phyloP scores from a whole-genome alignment of 2,329 filamentous ascomycete genomes.

The Fusarium nygamai region DNA sequence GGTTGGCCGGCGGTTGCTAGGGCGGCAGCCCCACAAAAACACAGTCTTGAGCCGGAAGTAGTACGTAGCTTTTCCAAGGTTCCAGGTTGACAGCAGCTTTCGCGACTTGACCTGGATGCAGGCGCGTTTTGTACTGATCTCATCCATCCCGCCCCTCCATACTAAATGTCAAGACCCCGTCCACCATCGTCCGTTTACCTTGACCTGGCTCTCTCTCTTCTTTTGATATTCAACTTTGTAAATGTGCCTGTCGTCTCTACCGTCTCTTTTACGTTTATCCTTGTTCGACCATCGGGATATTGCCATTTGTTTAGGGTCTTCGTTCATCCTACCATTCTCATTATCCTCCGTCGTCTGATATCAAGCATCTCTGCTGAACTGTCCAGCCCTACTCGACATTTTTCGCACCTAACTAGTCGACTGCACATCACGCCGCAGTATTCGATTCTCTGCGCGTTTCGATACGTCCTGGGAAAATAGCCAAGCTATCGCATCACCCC shows the following conservation, averaged over 20 bases:
- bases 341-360: not conserved
- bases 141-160: slow-evolving; percentile 39
- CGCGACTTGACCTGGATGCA: slow-evolving; percentile 29
- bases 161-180: slow-evolving; percentile 33
- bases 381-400: slow-evolving; percentile 6
- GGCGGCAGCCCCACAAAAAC: slow-evolving; percentile 18
- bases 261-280: slow-evolving; percentile 25
- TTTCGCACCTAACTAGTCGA: slow-evolving; percentile 1
- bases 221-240: slow-evolving; percentile 3
- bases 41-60: slow-evolving; percentile 8
- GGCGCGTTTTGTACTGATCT: slow-evolving; percentile 39
- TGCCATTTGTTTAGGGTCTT: slow-evolving; percentile 2
- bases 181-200: slow-evolving; percentile 14
- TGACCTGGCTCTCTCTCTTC: slow-evolving; percentile 28
- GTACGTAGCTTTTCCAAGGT: slow-evolving; percentile 29
- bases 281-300: slow-evolving; percentile 19
- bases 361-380: slow-evolving; percentile 2
- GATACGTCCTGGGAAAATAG: slow-evolving; percentile 32
- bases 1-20: slow-evolving; percentile 65
- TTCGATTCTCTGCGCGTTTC: slow-evolving; percentile 29
- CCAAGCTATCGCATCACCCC: slow-evolving; percentile 20
- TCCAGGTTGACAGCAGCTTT: slow-evolving; percentile 14
- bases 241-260: slow-evolving; percentile 16
- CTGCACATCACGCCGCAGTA: slow-evolving; percentile 17
- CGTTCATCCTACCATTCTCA: slow-evolving; percentile 12